Percentiles rank a stretch among this genome's conserved stretches.
Evolutionary conservation across 1,284 basidiomycete species (phyloP).

Genomic region (Pseudozyma pruni): DNA sequence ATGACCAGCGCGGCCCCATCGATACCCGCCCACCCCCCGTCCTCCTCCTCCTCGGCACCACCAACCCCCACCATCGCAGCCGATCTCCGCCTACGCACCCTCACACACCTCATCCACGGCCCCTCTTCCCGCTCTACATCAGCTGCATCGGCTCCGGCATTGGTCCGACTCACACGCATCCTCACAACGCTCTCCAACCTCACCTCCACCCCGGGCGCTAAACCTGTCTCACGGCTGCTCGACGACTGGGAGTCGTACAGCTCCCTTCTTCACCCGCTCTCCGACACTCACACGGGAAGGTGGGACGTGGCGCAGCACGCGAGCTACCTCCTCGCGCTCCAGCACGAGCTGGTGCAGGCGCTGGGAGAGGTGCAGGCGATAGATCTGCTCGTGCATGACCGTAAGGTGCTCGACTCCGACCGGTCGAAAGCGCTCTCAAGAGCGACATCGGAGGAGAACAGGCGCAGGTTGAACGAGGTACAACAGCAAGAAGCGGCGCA

Average conservation of each 20-base stretch:
- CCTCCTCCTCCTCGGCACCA: background rate
- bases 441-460: background rate
- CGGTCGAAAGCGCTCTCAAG: background rate
- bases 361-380: background rate
- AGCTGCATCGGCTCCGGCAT: background rate
- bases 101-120: constrained; percentile 9
- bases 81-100: background rate
- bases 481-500: too few relatives aligned
- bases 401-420: constrained; percentile 6
- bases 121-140: background rate
- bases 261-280: constrained; percentile 7
- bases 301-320: constrained; percentile 19
- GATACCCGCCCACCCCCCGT: too few relatives aligned
- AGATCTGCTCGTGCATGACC: background rate
- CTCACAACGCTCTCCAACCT: background rate
- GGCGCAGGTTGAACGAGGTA: too few relatives aligned
- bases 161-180: background rate
- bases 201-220: background rate
- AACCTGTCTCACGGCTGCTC: constrained; percentile 4
- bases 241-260: constrained; percentile 11
- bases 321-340: constrained; percentile 4
- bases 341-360: background rate
- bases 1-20: background rate
- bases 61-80: background rate
- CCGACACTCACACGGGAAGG: background rate